Evolutionary conservation across 768 basidiomycete species (phyloP), one percentile per base, ranked within the genome.

Genomic region (Rhodosporidiobolus odoratus): DNA sequence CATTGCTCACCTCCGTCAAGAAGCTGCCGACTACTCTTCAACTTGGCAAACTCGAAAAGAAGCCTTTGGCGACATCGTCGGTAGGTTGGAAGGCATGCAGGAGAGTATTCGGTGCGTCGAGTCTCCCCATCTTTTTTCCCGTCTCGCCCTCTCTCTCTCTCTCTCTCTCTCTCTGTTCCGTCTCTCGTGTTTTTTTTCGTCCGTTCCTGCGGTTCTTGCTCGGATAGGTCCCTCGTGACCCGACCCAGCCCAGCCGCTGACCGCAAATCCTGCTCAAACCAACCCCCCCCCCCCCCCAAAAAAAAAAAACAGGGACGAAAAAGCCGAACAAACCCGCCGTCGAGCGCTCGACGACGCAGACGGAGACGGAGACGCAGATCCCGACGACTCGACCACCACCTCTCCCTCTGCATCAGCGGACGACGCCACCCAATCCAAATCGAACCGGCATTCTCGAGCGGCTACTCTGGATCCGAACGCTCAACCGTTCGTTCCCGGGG

Each of bases 231-330:
- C 37, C 56, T 23, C 21, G 7, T 17, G n/a, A n/a, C n/a, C n/a
- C n/a, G n/a, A n/a, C n/a, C n/a, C n/a, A n/a, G n/a, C n/a, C n/a
- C n/a, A n/a, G n/a, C n/a, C n/a, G n/a, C n/a, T n/a, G n/a, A n/a
- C n/a, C n/a, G n/a, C n/a, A n/a, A n/a, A n/a, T n/a, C n/a, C n/a
- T n/a, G n/a, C n/a, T n/a, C n/a, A n/a, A n/a, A n/a, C n/a, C n/a
- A n/a, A n/a, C n/a, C n/a, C n/a, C n/a, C n/a, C n/a, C n/a, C n/a
- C n/a, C n/a, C n/a, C n/a, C n/a, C n/a, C n/a, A n/a, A n/a, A n/a
- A n/a, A n/a, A n/a, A n/a, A n/a, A n/a, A n/a, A n/a, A 38, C 61
- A 72, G 71, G 27, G 71, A 73, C 53, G 71, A 73, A 50, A 73
- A 73, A 37, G 67, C 67, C 6, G 71, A 73, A 27, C 71, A 73